Percentiles rank a stretch among this genome's conserved stretches.
Conservation (phyloP, 1,284 basidiomycete species). For the Rhodotorula sp. region DNA sequence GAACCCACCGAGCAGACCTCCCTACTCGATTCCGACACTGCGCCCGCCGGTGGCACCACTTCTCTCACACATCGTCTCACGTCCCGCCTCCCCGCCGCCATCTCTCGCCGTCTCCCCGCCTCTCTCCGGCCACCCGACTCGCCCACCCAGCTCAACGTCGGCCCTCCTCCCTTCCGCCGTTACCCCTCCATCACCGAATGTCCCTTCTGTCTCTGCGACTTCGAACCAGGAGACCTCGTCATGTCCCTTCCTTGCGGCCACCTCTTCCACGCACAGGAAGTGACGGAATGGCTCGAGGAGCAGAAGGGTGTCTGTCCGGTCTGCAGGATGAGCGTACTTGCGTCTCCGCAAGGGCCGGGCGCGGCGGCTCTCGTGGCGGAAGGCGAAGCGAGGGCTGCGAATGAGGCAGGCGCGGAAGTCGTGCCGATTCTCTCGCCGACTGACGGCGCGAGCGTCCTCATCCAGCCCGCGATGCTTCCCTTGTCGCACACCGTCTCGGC, state of each 20-base stretch:
- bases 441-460: not conserved
- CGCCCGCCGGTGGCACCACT: not conserved
- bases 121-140: not conserved
- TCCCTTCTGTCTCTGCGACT: slow-evolving; percentile 82
- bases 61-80: slow-evolving; percentile 3
- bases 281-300: slow-evolving; percentile 83
- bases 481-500: too few relatives aligned
- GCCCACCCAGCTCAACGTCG: not conserved
- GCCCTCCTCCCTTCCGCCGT: slow-evolving; percentile 2
- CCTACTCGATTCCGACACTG: slow-evolving; percentile 4
- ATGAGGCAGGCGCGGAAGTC: not conserved
- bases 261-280: slow-evolving; percentile 78
- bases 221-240: slow-evolving; percentile 77
- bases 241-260: slow-evolving; percentile 86
- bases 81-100: slow-evolving; percentile 4
- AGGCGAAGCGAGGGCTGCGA: not conserved
- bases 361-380: not conserved
- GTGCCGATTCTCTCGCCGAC: too few relatives aligned
- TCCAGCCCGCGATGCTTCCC: not conserved
- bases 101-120: not conserved
- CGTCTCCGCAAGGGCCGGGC: not conserved
- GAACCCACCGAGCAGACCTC: slow-evolving; percentile 17
- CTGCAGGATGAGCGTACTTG: slow-evolving; percentile 13
- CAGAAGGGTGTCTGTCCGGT: slow-evolving; percentile 62
- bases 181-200: slow-evolving; percentile 58